Evolutionary conservation across 2,329 filamentous ascomycete species (phyloP).

Genomic region (Calonectria henricotiae): DNA sequence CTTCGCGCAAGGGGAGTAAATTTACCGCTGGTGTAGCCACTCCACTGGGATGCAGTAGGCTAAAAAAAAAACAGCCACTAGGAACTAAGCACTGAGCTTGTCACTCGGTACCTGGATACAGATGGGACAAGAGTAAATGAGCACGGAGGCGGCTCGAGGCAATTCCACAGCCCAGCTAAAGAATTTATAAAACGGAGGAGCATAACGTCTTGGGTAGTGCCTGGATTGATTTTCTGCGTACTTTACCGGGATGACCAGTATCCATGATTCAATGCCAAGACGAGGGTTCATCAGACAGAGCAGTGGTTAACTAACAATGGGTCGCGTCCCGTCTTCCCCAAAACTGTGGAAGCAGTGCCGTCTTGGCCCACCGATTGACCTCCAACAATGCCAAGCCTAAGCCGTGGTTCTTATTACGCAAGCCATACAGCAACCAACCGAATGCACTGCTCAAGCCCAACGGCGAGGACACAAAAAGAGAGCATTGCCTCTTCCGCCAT

Average conservation of each 20-base stretch:
- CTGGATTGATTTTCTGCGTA: no score
- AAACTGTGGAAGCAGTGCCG: no score
- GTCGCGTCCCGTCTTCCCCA: no score
- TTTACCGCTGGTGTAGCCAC: no score
- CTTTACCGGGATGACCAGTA: no score
- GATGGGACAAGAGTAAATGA: conserved; percentile 3
- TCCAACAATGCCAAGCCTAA: no score
- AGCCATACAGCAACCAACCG: not conserved
- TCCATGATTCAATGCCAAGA: not conserved
- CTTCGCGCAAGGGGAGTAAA: not conserved
- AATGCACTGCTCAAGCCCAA: not conserved
- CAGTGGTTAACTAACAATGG: no score
- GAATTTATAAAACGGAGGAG: no score
- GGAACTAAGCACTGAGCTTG: not conserved
- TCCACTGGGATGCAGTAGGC: not conserved
- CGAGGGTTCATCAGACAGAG: not conserved
- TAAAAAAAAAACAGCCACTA: conserved; percentile 27
- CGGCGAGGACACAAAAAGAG: no score
- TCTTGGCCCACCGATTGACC: no score
- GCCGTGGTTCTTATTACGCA: not conserved
- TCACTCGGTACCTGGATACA: not conserved
- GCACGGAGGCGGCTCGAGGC: conserved; percentile 3
- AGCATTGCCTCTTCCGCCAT: no score
- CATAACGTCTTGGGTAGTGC: not conserved
- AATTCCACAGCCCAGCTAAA: not conserved